Evolutionary conservation across 2,329 filamentous ascomycete species (phyloP).

Genomic region (Blastomyces emzantsi): DNA sequence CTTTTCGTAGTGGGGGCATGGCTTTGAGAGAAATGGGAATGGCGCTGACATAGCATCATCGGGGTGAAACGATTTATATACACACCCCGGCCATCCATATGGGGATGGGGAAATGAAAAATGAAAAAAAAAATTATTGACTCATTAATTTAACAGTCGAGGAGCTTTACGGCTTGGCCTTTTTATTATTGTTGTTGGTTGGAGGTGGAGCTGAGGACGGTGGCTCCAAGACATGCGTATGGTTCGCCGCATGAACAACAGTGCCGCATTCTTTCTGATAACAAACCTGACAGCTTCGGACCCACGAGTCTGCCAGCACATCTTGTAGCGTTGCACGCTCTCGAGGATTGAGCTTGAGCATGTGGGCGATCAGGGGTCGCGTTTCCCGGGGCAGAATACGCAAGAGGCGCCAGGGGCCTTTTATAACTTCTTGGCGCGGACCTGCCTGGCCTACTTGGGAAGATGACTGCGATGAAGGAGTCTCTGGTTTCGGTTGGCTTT

Average conservation of each 20-base stretch:
- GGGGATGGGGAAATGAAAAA: background rate
- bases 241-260: slow-evolving; percentile 61
- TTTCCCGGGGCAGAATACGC: slow-evolving; percentile 78
- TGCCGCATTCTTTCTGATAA: slow-evolving; percentile 63
- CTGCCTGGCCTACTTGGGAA: slow-evolving; percentile 10
- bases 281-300: slow-evolving; percentile 78
- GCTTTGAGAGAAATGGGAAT: background rate
- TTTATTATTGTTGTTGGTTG: slow-evolving; percentile 6
- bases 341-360: slow-evolving; percentile 89
- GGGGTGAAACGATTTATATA: background rate
- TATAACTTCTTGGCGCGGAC: slow-evolving; percentile 59
- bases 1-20: background rate
- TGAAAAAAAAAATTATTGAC: background rate
- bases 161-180: background rate
- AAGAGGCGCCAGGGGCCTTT: slow-evolving; percentile 88
- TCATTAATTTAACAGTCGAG: background rate
- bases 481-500: background rate
- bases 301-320: slow-evolving; percentile 85
- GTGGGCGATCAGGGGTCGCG: slow-evolving; percentile 74
- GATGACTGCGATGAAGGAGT: slow-evolving; percentile 14
- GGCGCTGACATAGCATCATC: background rate
- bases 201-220: slow-evolving; percentile 19
- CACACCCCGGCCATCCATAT: background rate
- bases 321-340: slow-evolving; percentile 71
- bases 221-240: slow-evolving; percentile 84